phyloP scores from a whole-genome alignment of 805 yeast species.

The Groenewaldozyma salmanticensis region DNA sequence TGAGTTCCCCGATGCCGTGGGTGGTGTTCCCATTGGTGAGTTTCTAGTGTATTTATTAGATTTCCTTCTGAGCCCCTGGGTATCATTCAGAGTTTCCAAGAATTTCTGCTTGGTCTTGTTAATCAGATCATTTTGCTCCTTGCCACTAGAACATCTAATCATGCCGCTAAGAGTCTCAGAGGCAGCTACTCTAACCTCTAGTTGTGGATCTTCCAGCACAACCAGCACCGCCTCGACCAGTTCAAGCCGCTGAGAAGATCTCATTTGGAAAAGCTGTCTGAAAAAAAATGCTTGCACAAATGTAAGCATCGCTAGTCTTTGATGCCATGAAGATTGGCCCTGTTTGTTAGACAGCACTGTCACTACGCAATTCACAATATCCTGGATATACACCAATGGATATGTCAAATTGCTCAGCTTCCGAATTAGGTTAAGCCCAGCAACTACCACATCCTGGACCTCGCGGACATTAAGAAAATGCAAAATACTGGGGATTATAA shows the following conservation, averaged over 20 bases:
- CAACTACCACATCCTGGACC: conserved; percentile 46
- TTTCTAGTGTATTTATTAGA: background rate
- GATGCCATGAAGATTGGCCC: conserved; percentile 52
- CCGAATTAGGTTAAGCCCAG: conserved; percentile 39
- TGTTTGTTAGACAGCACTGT: conserved; percentile 25
- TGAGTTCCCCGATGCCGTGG: conserved; percentile 2
- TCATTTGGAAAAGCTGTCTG: conserved; percentile 53
- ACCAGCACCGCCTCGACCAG: conserved; percentile 44
- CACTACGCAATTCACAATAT: conserved; percentile 37
- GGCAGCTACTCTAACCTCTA: conserved; percentile 68
- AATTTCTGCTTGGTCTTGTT: conserved; percentile 35
- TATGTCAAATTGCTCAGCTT: conserved; percentile 41
- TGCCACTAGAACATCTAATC: conserved; percentile 50
- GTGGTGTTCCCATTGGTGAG: no score
- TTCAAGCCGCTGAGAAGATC: conserved; percentile 34
- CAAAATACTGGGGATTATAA: conserved; percentile 62
- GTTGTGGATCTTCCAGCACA: conserved; percentile 50
- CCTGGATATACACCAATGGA: conserved; percentile 32
- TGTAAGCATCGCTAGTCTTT: conserved; percentile 54
- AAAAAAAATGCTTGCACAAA: conserved; percentile 65
- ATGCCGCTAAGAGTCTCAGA: conserved; percentile 71
- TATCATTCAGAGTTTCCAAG: conserved; percentile 34
- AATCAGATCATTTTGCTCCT: conserved; percentile 33
- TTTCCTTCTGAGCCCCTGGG: conserved; percentile 11
- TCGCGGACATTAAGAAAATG: conserved; percentile 61